Evolutionary conservation across 2,329 filamentous ascomycete genomes (phyloP).

Genomic region (Aspergillus sp.): DNA sequence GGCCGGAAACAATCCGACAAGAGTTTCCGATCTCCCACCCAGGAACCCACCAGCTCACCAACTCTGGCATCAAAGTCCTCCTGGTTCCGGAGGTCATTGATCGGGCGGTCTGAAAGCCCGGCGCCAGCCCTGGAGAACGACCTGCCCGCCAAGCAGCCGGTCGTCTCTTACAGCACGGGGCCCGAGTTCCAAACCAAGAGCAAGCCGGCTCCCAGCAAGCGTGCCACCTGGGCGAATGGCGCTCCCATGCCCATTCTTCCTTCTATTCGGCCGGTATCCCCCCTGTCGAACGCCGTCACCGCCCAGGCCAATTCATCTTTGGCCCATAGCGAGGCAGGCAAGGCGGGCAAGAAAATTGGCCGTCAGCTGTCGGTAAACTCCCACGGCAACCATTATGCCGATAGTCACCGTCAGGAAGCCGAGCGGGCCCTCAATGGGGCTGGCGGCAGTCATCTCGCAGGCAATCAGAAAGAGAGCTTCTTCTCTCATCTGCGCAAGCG

Average conservation of each 20-base stretch:
- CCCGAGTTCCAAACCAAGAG: constrained; percentile 49
- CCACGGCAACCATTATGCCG: constrained; percentile 87
- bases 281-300: constrained; percentile 89
- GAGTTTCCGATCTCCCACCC: constrained; percentile 58
- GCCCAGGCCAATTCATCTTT: constrained; percentile 75
- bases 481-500: constrained; percentile 96
- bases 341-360: constrained; percentile 82
- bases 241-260: constrained; percentile 91
- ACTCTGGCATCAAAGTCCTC: constrained; percentile 77
- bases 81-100: constrained; percentile 95
- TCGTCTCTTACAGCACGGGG: constrained; percentile 39
- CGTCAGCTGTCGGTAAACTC: constrained; percentile 90
- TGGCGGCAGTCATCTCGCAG: constrained; percentile 69
- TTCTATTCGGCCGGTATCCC: constrained; percentile 90
- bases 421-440: constrained; percentile 86
- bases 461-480: constrained; percentile 88
- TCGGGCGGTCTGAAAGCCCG: constrained; percentile 70
- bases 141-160: constrained; percentile 38
- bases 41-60: constrained; percentile 60
- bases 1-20: constrained; percentile 89
- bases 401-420: constrained; percentile 84
- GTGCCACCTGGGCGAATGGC: constrained; percentile 90
- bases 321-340: constrained; percentile 57
- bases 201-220: constrained; percentile 66
- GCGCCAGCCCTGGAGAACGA: constrained; percentile 54